A percentile compares a stretch with the other conserved stretches of the same genome.
Evolutionary conservation across 805 yeast genomes (phyloP).

Genomic region (Komagataella kurtzmanii): DNA sequence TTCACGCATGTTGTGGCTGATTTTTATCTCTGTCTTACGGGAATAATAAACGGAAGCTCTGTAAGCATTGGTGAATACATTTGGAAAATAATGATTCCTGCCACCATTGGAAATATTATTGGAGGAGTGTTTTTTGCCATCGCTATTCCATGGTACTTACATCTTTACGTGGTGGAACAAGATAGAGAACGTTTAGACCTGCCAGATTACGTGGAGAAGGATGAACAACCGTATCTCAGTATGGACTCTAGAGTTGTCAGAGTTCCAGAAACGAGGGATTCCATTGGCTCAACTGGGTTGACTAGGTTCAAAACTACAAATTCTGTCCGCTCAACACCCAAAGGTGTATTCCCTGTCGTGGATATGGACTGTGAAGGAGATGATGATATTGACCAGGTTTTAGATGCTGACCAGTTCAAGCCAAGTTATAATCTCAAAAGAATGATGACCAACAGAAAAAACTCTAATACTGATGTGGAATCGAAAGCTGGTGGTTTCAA

Average conservation of each 20-base stretch:
- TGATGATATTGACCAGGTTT: slow-evolving; percentile 8
- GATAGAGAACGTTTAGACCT: slow-evolving; percentile 49
- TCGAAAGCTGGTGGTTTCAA: neutral
- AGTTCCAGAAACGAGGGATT: slow-evolving; percentile 11
- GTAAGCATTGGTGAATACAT: slow-evolving; percentile 49
- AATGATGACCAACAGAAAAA: neutral
- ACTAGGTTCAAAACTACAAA: neutral
- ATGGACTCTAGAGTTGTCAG: slow-evolving; percentile 72
- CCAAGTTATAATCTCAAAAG: neutral
- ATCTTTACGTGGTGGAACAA: slow-evolving; percentile 56
- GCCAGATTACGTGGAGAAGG: slow-evolving; percentile 59
- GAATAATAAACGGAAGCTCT: slow-evolving; percentile 53
- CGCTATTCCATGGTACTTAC: slow-evolving; percentile 60
- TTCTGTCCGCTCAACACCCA: slow-evolving; percentile 30
- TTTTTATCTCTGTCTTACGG: slow-evolving; percentile 57
- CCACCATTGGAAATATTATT: slow-evolving; percentile 58
- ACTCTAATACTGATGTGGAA: neutral
- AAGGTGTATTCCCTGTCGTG: slow-evolving; percentile 67
- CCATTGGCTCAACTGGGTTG: slow-evolving; percentile 1
- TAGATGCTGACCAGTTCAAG: slow-evolving; percentile 15
- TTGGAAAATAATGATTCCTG: slow-evolving; percentile 66
- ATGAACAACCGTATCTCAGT: slow-evolving; percentile 70
- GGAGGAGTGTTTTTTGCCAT: slow-evolving; percentile 67
- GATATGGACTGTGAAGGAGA: slow-evolving; percentile 38
- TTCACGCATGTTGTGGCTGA: slow-evolving; percentile 77